These are phyloP conservation scores for Diplodia mutila DNA, from an alignment of 2,329 filamentous ascomycete genomes.

Conservation along the genomic window DNA sequence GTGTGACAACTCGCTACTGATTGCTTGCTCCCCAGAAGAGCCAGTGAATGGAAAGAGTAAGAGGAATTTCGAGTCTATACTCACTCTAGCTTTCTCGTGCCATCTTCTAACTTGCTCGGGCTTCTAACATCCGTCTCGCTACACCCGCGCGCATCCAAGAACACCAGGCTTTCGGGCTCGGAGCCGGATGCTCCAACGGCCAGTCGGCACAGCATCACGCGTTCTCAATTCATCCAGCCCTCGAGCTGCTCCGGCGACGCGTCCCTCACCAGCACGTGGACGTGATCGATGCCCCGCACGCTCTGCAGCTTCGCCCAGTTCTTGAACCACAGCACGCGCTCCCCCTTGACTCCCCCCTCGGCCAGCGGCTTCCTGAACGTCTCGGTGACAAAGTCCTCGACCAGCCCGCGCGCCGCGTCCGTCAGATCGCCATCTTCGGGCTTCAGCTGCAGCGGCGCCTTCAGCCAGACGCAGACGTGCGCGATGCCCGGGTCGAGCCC, in stretches of 20 bases:
- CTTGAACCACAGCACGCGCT: slow-evolving; percentile 66
- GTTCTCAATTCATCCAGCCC: slow-evolving; percentile 35
- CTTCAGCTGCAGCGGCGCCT: slow-evolving; percentile 38
- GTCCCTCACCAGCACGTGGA: slow-evolving; percentile 58
- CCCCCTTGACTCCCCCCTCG: slow-evolving; percentile 36
- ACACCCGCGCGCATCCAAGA: not conserved
- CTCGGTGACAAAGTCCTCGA: slow-evolving; percentile 30
- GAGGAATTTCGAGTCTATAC: not conserved
- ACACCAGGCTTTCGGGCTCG: not conserved
- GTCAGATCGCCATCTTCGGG: slow-evolving; percentile 39
- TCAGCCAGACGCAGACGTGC: slow-evolving; percentile 61
- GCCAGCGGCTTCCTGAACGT: slow-evolving; percentile 16
- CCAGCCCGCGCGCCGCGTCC: slow-evolving; percentile 33
- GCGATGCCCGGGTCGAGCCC: slow-evolving; percentile 55
- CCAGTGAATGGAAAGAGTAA: not conserved
- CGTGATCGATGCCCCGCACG: slow-evolving; percentile 61
- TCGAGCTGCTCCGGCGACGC: slow-evolving; percentile 37
- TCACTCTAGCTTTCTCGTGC: not conserved
- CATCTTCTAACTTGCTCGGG: not conserved
- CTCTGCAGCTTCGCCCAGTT: slow-evolving; percentile 66
- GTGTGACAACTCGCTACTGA: not conserved
- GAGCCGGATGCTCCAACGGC: no score
- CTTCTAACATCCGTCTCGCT: not conserved
- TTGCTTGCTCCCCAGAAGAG: not conserved
- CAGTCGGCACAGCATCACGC: no score